Evolutionary conservation across 163 green algal genomes (phyloP), one percentile per base, ranked within the genome.

Genomic region (Botryococcus braunii): DNA sequence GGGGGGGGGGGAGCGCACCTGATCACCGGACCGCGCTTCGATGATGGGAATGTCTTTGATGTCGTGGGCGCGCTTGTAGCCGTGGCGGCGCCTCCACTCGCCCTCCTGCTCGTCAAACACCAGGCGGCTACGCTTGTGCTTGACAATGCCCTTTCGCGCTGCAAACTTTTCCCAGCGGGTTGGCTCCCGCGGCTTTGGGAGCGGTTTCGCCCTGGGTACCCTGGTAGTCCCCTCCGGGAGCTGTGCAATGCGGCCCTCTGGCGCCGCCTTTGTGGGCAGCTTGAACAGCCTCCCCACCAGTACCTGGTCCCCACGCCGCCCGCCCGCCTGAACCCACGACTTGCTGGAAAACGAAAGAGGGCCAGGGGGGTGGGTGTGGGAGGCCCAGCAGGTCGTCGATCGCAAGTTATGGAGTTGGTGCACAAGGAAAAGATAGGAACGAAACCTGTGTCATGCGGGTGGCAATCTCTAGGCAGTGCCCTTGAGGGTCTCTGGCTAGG

Each of bases 131-230:
- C 89, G 85, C 83, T 99, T 99, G 25, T 58, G 50, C 80, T 98
- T 98, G 31, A 79, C 60, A 62, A 99, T 99, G 67, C 93, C 91
- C 82, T 96, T 96, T 66, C 89, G 72, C 78, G 91, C 73, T 29
- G 92, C 92, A 84, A 98, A 98, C 62, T 89, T 73, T 82, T 98
- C 85, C 92, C 92, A 98, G 72, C 88, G 91, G 13, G 71, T 88
- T 31, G 88, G 80, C 5, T 83, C 77, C 64, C 86, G 86, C 27
- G 88, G 79, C 74, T 87, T 91, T 23, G 92, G 91, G 49, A 96
- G 66, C 17, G 91, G 90, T 80, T 94, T 92, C 40, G 83, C 76
- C 0, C 92, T 73, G 0, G 92, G 92, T 61, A 97, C 76, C n/a
- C 47, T 58, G 13, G 83, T 92, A 43, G 66, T 82, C 5, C 86